A percentile compares a stretch with the other conserved stretches of the same genome.
phyloP scores from a whole-genome alignment of 1,284 basidiomycete species.

The Cutaneotrichosporon sp. region DNA sequence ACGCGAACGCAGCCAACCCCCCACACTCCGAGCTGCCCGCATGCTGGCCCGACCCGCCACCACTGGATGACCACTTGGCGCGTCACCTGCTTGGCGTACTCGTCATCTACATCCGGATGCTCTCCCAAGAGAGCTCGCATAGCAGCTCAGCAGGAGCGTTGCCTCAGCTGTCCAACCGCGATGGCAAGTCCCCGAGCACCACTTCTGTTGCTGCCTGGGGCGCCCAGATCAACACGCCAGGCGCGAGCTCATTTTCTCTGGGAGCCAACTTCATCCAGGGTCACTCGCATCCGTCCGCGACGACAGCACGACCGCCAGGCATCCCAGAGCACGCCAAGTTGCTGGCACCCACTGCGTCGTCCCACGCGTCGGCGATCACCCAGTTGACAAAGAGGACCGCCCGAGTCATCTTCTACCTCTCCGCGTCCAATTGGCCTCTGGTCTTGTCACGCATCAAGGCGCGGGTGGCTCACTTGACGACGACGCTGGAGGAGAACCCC shows the following conservation, averaged over 20 bases:
- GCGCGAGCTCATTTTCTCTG: slow-evolving; percentile 23
- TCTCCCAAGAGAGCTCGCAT: slow-evolving; percentile 51
- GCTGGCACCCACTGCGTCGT: slow-evolving; percentile 21
- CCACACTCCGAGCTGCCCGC: slow-evolving; percentile 36
- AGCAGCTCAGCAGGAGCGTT: slow-evolving; percentile 17
- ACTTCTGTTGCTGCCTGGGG: slow-evolving; percentile 28
- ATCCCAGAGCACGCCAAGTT: slow-evolving; percentile 18
- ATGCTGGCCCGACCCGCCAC: slow-evolving; percentile 66
- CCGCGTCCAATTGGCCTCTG: slow-evolving; percentile 83
- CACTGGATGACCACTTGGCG: slow-evolving; percentile 82
- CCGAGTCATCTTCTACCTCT: slow-evolving; percentile 81
- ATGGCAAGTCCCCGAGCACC: slow-evolving; percentile 28
- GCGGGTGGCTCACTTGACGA: slow-evolving; percentile 60
- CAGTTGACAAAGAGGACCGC: slow-evolving; percentile 57
- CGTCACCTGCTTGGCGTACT: slow-evolving; percentile 79
- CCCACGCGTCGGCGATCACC: slow-evolving; percentile 31
- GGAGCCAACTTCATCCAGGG: slow-evolving; percentile 35
- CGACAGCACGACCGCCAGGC: slow-evolving; percentile 14
- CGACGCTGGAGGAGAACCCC: slow-evolving; percentile 57
- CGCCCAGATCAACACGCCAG: slow-evolving; percentile 10
- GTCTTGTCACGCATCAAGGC: slow-evolving; percentile 71
- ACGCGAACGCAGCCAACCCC: slow-evolving; percentile 26
- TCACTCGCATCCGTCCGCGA: slow-evolving; percentile 36
- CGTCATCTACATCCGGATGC: slow-evolving; percentile 75
- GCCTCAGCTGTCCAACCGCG: slow-evolving; percentile 29